Evolutionary conservation across 805 yeast species (phyloP).

Genomic region (Yamadazyma nakazawae): DNA sequence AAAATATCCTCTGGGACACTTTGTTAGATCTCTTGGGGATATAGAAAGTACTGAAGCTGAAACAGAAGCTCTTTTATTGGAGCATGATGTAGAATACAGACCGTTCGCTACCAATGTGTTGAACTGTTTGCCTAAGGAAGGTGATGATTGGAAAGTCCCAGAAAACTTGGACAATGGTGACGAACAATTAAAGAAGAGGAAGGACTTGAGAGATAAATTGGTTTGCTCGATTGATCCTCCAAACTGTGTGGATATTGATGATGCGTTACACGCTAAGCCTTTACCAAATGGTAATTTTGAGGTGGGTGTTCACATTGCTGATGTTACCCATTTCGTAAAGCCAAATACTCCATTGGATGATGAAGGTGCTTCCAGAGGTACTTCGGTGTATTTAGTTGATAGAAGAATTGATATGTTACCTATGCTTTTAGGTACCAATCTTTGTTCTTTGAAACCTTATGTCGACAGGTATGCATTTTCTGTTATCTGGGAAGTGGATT

Average conservation of each 20-base stretch:
- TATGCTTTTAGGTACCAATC: constrained; percentile 86
- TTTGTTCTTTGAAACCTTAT: constrained; percentile 91
- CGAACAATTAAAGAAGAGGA: constrained; percentile 58
- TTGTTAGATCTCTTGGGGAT: constrained; percentile 83
- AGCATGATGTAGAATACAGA: constrained; percentile 94
- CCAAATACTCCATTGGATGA: constrained; percentile 87
- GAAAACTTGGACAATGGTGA: constrained; percentile 52
- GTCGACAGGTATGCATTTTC: constrained; percentile 96
- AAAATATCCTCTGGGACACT: constrained; percentile 91
- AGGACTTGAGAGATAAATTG: constrained; percentile 81
- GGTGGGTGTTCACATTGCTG: constrained; percentile 99
- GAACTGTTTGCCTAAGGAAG: constrained; percentile 90
- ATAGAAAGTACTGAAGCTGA: constrained; percentile 93
- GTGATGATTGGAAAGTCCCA: constrained; percentile 91
- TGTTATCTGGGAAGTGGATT: constrained; percentile 92
- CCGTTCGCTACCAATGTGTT: constrained; percentile 92
- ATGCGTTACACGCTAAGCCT: constrained; percentile 84
- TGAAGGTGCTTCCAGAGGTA: constrained; percentile 97
- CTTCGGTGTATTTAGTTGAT: constrained; percentile 94
- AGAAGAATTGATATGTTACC: constrained; percentile 99
- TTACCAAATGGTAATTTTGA: constrained; percentile 93
- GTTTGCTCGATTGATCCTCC: constrained; percentile 98
- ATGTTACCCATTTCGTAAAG: constrained; percentile 95
- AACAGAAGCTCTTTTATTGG: constrained; percentile 88
- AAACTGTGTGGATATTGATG: constrained; percentile 94